Evolutionary conservation across 2,329 filamentous ascomycete genomes (phyloP), one percentile per base, ranked within the genome.

Genomic region (Aspergillus costaricaensis): DNA sequence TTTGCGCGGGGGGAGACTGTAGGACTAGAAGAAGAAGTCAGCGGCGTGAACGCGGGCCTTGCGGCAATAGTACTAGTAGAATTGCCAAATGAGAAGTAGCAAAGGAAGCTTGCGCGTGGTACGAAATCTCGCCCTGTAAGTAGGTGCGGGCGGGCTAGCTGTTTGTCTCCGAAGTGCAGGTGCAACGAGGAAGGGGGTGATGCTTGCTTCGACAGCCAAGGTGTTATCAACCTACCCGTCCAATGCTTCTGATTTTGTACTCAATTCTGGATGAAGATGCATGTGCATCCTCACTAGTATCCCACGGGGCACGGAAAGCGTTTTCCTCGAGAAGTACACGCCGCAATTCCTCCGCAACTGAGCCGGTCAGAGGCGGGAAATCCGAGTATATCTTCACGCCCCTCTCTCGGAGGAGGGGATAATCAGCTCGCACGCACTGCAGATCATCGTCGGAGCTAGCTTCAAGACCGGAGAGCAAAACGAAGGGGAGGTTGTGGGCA

Each of bases 401-500:
- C 61, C 86, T 85, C 68, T 85, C 82, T 15, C 66, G 69, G 43
- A 89, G 81, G 55, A 82, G 81, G 50, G 79, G 79, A 65, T 83
- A 81, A 50, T 80, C 75, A 65, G 80, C 72, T 65, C 81, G 51
- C 14, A 57, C 56, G 36, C 50, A 66, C 25, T 70, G 66, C n/a
- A 63, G 38, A 5, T 72, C 70, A 54, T 70, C 72, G 69, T 76
- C 78, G 48, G 61, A 68, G 8, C 64, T 69, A 66, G 72, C 72
- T 72, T 78, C 82, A 36, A 97, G 83, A 12, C 94, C 95, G 39
- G 92, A 92, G 36, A 96, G 85, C 50, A 96, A 81, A 62, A 98
- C 79, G 59, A 96, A 84, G 38, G 94, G 94, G 69, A 96, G 84
- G 78, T 95, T 96, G 78, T 95, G 92, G 74, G 88, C 86, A 75